Evolutionary conservation across 1,139 yeast genomes (phyloP).

Genomic region (Lizanozyma gosingica): DNA sequence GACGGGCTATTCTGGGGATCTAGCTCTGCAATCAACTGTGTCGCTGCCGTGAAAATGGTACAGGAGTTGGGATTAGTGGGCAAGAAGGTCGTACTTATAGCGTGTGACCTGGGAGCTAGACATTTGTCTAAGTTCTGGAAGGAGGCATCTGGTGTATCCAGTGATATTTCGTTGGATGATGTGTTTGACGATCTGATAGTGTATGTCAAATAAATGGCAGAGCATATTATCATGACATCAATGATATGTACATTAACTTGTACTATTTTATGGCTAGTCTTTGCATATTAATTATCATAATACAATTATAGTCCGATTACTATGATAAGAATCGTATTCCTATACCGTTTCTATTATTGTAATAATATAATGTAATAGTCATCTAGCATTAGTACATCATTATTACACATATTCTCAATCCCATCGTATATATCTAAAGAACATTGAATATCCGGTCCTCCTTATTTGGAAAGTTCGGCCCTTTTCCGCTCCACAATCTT

Average conservation of each 20-base stretch:
- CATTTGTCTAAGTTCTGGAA: conserved; percentile 93
- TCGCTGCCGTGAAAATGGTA: conserved; percentile 73
- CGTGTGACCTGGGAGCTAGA: conserved; percentile 88
- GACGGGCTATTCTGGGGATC: conserved; percentile 93
- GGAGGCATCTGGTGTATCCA: conserved; percentile 35
- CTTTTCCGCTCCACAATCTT: conserved; percentile 14
- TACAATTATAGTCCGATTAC: too few relatives aligned
- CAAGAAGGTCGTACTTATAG: conserved; percentile 70
- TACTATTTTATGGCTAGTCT: too few relatives aligned
- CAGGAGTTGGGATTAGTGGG: conserved; percentile 47
- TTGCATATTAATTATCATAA: too few relatives aligned
- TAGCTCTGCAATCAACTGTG: conserved; percentile 87
- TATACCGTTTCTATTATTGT: too few relatives aligned
- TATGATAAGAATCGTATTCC: too few relatives aligned
- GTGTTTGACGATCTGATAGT: conserved; percentile 10
- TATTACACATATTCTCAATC: too few relatives aligned
- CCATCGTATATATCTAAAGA: too few relatives aligned
- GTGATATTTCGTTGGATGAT: conserved; percentile 23
- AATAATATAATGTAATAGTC: too few relatives aligned
- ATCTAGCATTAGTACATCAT: too few relatives aligned
- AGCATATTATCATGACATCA: neutral
- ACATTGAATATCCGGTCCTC: too few relatives aligned
- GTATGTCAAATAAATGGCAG: neutral
- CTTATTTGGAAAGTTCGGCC: conserved; percentile 4
- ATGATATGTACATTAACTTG: neutral